These are phyloP conservation scores for Biscogniauxia marginata DNA, from an alignment of 2,329 filamentous ascomycete genomes.

Conservation along the genomic window DNA sequence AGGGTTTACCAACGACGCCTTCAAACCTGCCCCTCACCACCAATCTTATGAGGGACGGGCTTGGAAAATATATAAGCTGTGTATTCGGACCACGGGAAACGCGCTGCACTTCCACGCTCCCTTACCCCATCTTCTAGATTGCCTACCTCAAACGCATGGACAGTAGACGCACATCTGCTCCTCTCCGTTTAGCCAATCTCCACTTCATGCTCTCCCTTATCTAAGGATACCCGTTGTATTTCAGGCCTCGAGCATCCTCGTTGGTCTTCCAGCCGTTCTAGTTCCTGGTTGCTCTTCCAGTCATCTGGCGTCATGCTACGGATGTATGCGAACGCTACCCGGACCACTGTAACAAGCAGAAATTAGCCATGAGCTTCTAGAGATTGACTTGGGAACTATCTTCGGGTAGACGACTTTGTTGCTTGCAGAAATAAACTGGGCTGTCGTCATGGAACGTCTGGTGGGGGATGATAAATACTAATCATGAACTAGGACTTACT, in stretches of 20 bases:
- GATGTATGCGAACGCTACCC: constrained; percentile 26
- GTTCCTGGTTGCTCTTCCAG: constrained; percentile 22
- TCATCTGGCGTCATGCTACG: constrained; percentile 28
- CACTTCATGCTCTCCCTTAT: not conserved
- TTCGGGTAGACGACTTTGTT: not conserved
- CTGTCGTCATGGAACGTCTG: not conserved
- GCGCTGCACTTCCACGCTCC: not conserved
- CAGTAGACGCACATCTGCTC: constrained; percentile 1
- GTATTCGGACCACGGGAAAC: too few relatives aligned
- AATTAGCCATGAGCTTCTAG: constrained; percentile 10
- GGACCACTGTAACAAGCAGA: constrained; percentile 24
- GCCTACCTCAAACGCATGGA: not conserved
- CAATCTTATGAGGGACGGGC: too few relatives aligned
- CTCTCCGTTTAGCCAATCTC: not conserved
- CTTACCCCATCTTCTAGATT: not conserved
- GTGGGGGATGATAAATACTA: not conserved
- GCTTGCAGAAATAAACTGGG: not conserved
- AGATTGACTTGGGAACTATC: not conserved
- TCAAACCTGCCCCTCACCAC: too few relatives aligned
- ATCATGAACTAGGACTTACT: constrained; percentile 22
- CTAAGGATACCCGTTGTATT: not conserved
- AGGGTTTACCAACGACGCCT: too few relatives aligned
- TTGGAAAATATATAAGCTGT: too few relatives aligned
- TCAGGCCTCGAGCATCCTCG: not conserved
- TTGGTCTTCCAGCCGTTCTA: constrained; percentile 9